phyloP scores from a whole-genome alignment of 1,284 basidiomycete species.

The Sporisorium iseilematis-ciliati region DNA sequence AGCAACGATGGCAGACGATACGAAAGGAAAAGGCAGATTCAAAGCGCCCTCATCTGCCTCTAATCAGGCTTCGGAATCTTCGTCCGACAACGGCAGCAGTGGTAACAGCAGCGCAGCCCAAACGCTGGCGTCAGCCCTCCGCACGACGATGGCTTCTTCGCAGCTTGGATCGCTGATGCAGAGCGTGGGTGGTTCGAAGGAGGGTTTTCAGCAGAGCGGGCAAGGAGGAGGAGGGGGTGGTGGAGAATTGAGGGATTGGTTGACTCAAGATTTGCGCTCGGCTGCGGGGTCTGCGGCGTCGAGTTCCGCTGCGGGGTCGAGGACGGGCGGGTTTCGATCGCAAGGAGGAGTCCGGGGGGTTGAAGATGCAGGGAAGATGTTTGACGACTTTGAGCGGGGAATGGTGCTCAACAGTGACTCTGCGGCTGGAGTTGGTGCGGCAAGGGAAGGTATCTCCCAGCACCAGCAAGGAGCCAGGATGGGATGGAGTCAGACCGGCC shows the following conservation, averaged over 20 bases:
- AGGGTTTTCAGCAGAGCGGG: slow-evolving; percentile 6
- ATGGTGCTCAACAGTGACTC: slow-evolving; percentile 6
- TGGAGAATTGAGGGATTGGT: slow-evolving; percentile 30
- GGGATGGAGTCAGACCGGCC: slow-evolving; percentile 20
- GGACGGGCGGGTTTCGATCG: slow-evolving; percentile 4
- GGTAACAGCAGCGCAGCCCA: slow-evolving; percentile 17
- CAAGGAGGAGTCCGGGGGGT: neutral
- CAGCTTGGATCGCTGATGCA: slow-evolving; percentile 40
- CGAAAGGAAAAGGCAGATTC: slow-evolving; percentile 32
- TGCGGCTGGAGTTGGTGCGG: neutral
- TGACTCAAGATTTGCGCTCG: slow-evolving; percentile 28
- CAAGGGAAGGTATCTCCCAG: neutral
- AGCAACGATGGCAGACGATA: slow-evolving; percentile 18
- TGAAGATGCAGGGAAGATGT: slow-evolving; percentile 12
- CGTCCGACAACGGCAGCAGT: neutral
- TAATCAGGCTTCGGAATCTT: neutral
- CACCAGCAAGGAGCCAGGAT: neutral
- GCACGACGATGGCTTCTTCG: slow-evolving; percentile 27
- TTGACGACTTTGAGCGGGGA: slow-evolving; percentile 21
- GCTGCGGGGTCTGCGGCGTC: neutral
- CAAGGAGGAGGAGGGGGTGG: neutral
- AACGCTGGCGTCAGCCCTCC: slow-evolving; percentile 23
- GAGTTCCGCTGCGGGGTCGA: neutral
- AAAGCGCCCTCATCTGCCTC: slow-evolving; percentile 6
- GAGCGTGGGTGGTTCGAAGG: slow-evolving; percentile 20